phyloP scores from a whole-genome alignment of 2,329 filamentous ascomycete species.

The Chaetomium sp. region DNA sequence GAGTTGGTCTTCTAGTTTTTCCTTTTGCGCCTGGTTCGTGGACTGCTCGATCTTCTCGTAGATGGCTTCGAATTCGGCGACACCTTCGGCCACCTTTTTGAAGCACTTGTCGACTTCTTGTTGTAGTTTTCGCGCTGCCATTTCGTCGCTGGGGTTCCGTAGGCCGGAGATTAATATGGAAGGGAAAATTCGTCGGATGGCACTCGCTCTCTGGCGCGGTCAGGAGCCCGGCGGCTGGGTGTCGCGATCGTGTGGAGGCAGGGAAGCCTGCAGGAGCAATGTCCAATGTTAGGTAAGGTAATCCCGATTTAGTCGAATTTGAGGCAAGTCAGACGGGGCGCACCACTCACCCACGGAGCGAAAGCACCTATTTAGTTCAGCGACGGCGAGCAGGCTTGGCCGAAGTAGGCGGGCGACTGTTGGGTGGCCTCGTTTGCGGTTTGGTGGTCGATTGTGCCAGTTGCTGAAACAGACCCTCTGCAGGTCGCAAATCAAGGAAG shows the following conservation, averaged over 20 bases:
- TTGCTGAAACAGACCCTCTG: constrained; percentile 21
- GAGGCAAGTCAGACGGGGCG: background rate
- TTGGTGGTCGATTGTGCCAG: constrained; percentile 11
- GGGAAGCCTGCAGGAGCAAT: constrained; percentile 8
- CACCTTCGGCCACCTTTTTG: constrained; percentile 95
- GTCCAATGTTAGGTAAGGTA: constrained; percentile 14
- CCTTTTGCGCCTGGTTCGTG: constrained; percentile 91
- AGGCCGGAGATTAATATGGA: background rate
- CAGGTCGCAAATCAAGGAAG: constrained; percentile 20
- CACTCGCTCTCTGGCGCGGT: constrained; percentile 11
- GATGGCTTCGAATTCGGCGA: constrained; percentile 87
- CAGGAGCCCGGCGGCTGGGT: constrained; percentile 9
- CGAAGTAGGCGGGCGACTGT: constrained; percentile 3
- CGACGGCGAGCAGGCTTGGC: constrained; percentile 7
- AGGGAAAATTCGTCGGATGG: constrained; percentile 19
- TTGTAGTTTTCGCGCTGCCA: constrained; percentile 94
- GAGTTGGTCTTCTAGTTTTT: constrained; percentile 96
- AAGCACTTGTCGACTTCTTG: constrained; percentile 99
- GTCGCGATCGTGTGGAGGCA: constrained; percentile 13
- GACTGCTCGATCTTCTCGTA: constrained; percentile 97
- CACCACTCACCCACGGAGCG: constrained; percentile 18
- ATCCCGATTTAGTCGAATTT: constrained; percentile 11
- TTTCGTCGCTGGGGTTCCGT: constrained; percentile 49
- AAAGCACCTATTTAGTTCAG: constrained; percentile 8
- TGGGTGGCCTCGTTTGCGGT: constrained; percentile 15